Base-by-base conservation (phyloP, 2,329 filamentous ascomycete species). In the Fusarium pseudograminearum region DNA sequence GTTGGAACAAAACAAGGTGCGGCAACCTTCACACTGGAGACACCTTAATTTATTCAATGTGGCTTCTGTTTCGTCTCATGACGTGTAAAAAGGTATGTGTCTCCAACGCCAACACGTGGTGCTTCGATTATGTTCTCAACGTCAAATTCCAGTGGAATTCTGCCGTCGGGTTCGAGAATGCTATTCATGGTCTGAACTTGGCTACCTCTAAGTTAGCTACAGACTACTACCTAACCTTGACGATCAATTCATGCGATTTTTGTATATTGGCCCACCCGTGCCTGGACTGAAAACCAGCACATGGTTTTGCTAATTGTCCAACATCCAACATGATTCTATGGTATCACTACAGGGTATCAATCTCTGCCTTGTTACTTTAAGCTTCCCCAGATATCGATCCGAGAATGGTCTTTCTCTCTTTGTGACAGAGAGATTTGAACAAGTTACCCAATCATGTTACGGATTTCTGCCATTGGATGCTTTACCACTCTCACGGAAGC, bases 1-100 rank as follows among this genome's bases (percentile, higher is more conserved):
- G 56, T 52, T 71, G 47, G 59, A 65, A 64, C 61, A 73, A 71
- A 65, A 64, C 64, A 71, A 69, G 53, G 61, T 65, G 40, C 53
- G 48, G 57, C 42, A 58, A 68, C 50, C 51, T 54, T 61, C 45
- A 64, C 48, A 48, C 50, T 60, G 53, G 57, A 51, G 53, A 53
- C 45, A 65, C 58, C 60, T 65, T 68, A 65, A 55, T 63, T 66
- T 57, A 28, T 56, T 62, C 24, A 51, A 40, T 30, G 48, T 40
- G 33, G 18, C 33, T 28, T 18, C 40, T 56, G 57, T 73, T 65
- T 53, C 57, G 59, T 74, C 67, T 70, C 70, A 70, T 73, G 64
- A 72, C 71, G 67, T 71, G 53, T 73, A 66, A 41, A 66, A 36
- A 62, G 48, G 34, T 55, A 51, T 61, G 38, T 60, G 22, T 55